Conservation (phyloP, 2,329 filamentous ascomycete species). For the Periconia sp. region DNA sequence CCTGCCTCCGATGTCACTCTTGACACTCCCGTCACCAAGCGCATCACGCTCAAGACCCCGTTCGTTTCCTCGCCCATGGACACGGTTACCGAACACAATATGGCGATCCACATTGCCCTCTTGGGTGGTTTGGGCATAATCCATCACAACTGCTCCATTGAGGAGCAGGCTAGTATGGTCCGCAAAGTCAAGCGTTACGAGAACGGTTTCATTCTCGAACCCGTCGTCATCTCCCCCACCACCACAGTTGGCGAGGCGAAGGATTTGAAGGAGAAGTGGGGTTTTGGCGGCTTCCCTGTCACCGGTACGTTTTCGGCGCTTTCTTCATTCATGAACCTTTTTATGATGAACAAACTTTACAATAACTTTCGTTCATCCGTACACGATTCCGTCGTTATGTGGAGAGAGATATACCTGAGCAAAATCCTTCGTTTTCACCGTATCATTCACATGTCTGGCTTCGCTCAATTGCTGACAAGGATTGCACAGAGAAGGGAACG, state of each 20-base stretch:
- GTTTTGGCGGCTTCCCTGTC: slow-evolving; percentile 96
- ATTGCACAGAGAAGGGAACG: slow-evolving; percentile 76
- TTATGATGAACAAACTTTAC: slow-evolving; percentile 73
- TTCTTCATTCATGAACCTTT: slow-evolving; percentile 29
- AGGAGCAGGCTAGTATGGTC: slow-evolving; percentile 98
- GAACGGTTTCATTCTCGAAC: slow-evolving; percentile 98
- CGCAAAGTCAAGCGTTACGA: slow-evolving; percentile 99
- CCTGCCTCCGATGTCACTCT: slow-evolving; percentile 84
- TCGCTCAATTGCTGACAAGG: slow-evolving; percentile 23
- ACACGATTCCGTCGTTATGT: slow-evolving; percentile 84
- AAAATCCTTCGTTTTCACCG: slow-evolving; percentile 7
- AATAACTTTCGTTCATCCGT: slow-evolving; percentile 99
- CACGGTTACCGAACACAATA: slow-evolving; percentile 98
- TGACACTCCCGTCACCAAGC: slow-evolving; percentile 91
- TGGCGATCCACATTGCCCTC: slow-evolving; percentile 96
- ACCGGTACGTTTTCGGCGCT: slow-evolving; percentile 71
- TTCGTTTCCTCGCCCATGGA: slow-evolving; percentile 99
- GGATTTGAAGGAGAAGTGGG: slow-evolving; percentile 95
- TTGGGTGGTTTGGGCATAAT: slow-evolving; percentile 91
- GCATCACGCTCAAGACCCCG: slow-evolving; percentile 92
- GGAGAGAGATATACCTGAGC: slow-evolving; percentile 66
- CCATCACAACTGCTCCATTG: slow-evolving; percentile 98
- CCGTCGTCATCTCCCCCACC: slow-evolving; percentile 82
- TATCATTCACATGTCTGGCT: background rate
- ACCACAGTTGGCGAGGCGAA: slow-evolving; percentile 91